A percentile compares a stretch with the other conserved stretches of the same genome.
Evolutionary conservation across 352 stramenopile genomes (phyloP).

Genomic region (Hyaloperonospora brassicae): DNA sequence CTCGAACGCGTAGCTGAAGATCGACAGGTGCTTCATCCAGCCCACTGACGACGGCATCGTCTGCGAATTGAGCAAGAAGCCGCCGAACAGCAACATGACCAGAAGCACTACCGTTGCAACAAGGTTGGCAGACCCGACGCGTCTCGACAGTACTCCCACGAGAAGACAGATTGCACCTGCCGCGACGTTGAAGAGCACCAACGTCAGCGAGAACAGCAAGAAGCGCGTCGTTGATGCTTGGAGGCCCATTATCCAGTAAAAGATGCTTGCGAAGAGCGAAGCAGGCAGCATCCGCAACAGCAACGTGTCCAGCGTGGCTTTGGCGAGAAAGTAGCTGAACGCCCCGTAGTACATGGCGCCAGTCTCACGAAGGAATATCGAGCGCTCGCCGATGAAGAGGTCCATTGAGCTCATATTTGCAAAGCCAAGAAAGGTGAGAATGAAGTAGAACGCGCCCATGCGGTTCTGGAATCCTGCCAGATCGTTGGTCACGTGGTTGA

Average conservation of each 20-base stretch:
- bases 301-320: slow-evolving; percentile 63
- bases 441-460: slow-evolving; percentile 80
- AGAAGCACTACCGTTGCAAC: slow-evolving; percentile 64
- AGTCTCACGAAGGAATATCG: slow-evolving; percentile 72
- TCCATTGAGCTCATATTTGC: slow-evolving; percentile 82
- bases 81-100: slow-evolving; percentile 80
- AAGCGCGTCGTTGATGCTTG: slow-evolving; percentile 53
- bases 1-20: slow-evolving; percentile 85
- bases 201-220: slow-evolving; percentile 52
- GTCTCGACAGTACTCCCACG: slow-evolving; percentile 52
- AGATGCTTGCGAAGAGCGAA: slow-evolving; percentile 74
- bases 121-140: slow-evolving; percentile 67
- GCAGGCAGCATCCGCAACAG: slow-evolving; percentile 66
- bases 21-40: slow-evolving; percentile 74
- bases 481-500: slow-evolving; percentile 76
- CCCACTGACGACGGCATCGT: slow-evolving; percentile 57
- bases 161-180: slow-evolving; percentile 69
- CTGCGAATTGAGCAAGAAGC: slow-evolving; percentile 81
- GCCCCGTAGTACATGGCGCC: slow-evolving; percentile 72
- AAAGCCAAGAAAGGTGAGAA: slow-evolving; percentile 82
- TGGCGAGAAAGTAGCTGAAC: slow-evolving; percentile 76
- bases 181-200: slow-evolving; percentile 78
- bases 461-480: slow-evolving; percentile 81
- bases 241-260: slow-evolving; percentile 84
- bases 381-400: slow-evolving; percentile 63